Evolutionary conservation across 768 basidiomycete genomes (phyloP).

Genomic region (Boletus tomentosulus): DNA sequence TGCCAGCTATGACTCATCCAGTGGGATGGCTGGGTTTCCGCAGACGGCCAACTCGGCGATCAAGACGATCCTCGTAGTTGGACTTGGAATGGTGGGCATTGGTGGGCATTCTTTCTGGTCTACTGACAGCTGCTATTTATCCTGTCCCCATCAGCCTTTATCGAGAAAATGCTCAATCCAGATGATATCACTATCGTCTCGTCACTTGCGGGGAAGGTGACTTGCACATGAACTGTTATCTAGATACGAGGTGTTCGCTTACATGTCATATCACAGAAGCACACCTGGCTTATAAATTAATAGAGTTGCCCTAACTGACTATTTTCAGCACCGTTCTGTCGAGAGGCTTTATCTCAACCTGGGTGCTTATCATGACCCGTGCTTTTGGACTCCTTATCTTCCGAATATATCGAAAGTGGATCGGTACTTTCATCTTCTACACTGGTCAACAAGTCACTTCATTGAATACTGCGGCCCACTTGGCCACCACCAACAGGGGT

Average conservation of each 20-base stretch:
- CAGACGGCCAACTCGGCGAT: not conserved
- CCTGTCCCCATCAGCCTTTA: constrained; percentile 41
- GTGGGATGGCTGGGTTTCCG: not conserved
- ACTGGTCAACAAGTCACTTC: constrained; percentile 44
- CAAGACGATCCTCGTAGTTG: not conserved
- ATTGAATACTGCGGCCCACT: constrained; percentile 36
- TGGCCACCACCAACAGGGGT: constrained; percentile 45
- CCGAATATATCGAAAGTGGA: constrained; percentile 30
- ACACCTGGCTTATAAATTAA: constrained; percentile 47
- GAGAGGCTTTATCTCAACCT: constrained; percentile 58
- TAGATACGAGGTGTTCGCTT: constrained; percentile 12
- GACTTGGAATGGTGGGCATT: constrained; percentile 1
- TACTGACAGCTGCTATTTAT: not conserved
- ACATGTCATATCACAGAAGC: constrained; percentile 24
- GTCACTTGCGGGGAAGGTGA: constrained; percentile 59
- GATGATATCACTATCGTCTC: constrained; percentile 53
- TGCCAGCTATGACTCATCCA: not conserved
- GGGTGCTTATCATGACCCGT: not conserved
- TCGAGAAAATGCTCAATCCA: constrained; percentile 61
- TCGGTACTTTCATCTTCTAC: constrained; percentile 61
- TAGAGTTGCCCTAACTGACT: constrained; percentile 49
- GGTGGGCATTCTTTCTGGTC: not conserved
- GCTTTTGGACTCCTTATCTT: not conserved
- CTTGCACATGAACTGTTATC: constrained; percentile 18
- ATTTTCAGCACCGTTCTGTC: constrained; percentile 55